These are phyloP conservation scores for Pythium insidiosum DNA, from an alignment of 352 stramenopile genomes.

Conservation along the genomic window DNA sequence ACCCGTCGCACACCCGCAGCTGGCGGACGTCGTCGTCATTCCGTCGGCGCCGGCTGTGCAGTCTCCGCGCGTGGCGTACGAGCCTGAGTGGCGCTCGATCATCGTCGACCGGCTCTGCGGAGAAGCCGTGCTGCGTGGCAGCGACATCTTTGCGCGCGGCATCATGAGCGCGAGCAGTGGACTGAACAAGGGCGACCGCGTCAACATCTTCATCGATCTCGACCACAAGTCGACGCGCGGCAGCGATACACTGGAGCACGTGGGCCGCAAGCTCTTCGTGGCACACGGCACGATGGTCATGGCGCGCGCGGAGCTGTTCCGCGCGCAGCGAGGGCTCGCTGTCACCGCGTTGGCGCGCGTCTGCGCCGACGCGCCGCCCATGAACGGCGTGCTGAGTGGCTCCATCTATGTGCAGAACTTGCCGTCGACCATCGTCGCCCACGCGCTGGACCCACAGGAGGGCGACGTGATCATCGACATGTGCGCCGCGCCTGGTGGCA, in stretches of 20 bases:
- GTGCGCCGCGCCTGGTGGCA: conserved; percentile 91
- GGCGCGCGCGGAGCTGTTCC: conserved; percentile 75
- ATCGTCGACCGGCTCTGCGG: conserved; percentile 89
- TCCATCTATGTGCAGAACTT: conserved; percentile 93
- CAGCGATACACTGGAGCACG: conserved; percentile 58
- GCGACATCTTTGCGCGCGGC: conserved; percentile 90
- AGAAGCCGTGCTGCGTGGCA: conserved; percentile 90
- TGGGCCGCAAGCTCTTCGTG: conserved; percentile 75
- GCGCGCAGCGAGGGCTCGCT: conserved; percentile 49
- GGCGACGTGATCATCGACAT: conserved; percentile 91
- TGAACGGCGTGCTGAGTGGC: conserved; percentile 78
- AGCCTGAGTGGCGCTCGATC: conserved; percentile 39
- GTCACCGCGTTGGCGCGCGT: conserved; percentile 58
- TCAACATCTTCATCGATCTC: conserved; percentile 85
- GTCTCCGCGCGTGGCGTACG: conserved; percentile 11
- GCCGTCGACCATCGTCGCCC: conserved; percentile 87
- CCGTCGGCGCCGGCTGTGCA: conserved; percentile 37
- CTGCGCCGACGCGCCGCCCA: conserved; percentile 76
- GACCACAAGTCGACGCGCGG: conserved; percentile 74
- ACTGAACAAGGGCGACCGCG: conserved; percentile 61
- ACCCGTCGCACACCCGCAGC: conserved; percentile 22
- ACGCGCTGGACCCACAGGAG: conserved; percentile 78
- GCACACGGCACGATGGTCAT: conserved; percentile 61
- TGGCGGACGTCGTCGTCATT: conserved; percentile 65
- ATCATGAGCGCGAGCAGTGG: conserved; percentile 87